phyloP scores from a whole-genome alignment of 2,329 filamentous ascomycete genomes.

The Phoma sp. region DNA sequence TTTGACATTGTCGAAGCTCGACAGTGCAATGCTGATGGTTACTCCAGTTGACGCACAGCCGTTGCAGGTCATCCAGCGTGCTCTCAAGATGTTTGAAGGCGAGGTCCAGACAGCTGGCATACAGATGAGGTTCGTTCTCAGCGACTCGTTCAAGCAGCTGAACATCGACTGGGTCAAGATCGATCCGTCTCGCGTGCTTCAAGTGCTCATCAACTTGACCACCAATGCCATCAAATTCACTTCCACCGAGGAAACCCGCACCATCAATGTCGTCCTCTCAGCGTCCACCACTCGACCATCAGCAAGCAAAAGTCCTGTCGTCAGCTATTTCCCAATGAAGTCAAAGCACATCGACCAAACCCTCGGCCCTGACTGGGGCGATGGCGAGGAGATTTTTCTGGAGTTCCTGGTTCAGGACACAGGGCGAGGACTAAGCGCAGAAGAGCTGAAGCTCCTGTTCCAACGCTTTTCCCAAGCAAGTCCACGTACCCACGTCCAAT shows the following conservation, averaged over 20 bases:
- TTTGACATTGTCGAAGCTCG: conserved; percentile 63
- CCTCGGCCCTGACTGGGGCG: conserved; percentile 70
- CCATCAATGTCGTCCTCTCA: conserved; percentile 70
- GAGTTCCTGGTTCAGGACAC: conserved; percentile 79
- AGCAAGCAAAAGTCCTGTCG: conserved; percentile 50
- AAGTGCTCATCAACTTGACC: conserved; percentile 80
- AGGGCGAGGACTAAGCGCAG: conserved; percentile 72
- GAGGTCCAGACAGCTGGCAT: conserved; percentile 75
- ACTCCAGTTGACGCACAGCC: conserved; percentile 74
- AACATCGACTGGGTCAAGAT: conserved; percentile 72
- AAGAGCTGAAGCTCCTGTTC: conserved; percentile 77
- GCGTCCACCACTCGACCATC: conserved; percentile 65
- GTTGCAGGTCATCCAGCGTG: conserved; percentile 68
- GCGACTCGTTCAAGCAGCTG: conserved; percentile 65
- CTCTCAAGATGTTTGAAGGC: conserved; percentile 79
- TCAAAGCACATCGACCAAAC: conserved; percentile 56
- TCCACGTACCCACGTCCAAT: conserved; percentile 76
- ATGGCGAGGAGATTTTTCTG: conserved; percentile 69
- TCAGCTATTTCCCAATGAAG: conserved; percentile 68
- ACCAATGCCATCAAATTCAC: conserved; percentile 88
- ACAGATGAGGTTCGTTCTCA: conserved; percentile 67
- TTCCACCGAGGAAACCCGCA: conserved; percentile 64
- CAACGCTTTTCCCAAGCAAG: conserved; percentile 80
- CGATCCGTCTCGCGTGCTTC: conserved; percentile 76
- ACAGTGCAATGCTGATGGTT: conserved; percentile 75